A percentile compares a stretch with the other conserved stretches of the same genome.
These are phyloP conservation scores for Ustilaginoidea virens DNA, from an alignment of 2,329 filamentous ascomycete genomes.

Conservation along the genomic window DNA sequence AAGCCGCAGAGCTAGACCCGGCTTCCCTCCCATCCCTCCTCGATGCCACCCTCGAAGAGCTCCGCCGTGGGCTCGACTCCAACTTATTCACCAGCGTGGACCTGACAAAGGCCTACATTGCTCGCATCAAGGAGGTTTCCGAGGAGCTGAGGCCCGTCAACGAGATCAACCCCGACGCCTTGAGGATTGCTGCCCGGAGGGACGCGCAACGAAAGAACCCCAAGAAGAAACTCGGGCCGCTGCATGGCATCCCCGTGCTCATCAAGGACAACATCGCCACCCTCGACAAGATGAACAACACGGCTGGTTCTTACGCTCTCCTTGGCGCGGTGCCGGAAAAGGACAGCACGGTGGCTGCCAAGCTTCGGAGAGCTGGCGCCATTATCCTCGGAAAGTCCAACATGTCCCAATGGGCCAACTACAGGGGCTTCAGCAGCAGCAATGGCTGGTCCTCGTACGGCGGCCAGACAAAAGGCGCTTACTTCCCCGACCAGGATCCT, in stretches of 20 bases:
- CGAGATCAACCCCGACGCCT: constrained; percentile 23
- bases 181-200: constrained; percentile 19
- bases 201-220: constrained; percentile 13
- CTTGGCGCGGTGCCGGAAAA: constrained; percentile 36
- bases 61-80: constrained; percentile 7
- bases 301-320: constrained; percentile 46
- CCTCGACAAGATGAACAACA: constrained; percentile 45
- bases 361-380: constrained; percentile 43
- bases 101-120: constrained; percentile 16
- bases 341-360: constrained; percentile 43
- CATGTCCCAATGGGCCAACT: constrained; percentile 50
- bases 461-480: constrained; percentile 46
- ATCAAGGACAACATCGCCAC: constrained; percentile 56
- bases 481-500: constrained; percentile 45
- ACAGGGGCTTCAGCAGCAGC: constrained; percentile 36
- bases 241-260: constrained; percentile 50
- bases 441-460: constrained; percentile 52
- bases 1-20: not conserved
- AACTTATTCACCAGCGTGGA: constrained; percentile 20
- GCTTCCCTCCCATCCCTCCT: constrained; percentile 6
- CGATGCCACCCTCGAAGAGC: constrained; percentile 10
- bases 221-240: constrained; percentile 19
- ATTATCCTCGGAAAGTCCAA: constrained; percentile 53
- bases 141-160: constrained; percentile 14
- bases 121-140: constrained; percentile 13